Base-by-base conservation (phyloP, 805 yeast genomes). In the Komagataella mondaviorum region DNA sequence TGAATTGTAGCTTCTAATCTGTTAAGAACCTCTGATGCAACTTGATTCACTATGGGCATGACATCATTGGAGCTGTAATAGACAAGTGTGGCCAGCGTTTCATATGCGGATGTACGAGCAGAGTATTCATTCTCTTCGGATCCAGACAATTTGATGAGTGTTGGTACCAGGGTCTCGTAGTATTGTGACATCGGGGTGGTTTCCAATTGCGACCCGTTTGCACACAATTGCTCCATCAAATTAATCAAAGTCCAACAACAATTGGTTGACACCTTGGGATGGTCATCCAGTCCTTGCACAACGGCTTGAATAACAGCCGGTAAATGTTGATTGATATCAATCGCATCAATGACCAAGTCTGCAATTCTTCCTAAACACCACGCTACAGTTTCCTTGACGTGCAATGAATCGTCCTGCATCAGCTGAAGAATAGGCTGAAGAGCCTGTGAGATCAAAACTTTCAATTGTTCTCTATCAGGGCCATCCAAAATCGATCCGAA, bases 291-390 rank as follows among this genome's bases (percentile, higher is more conserved):
- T n/a, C 99, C 99, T 44, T 72, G 63, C 48, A 83, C 66, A 56
- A 93, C 76, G 0, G 96, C 93, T 51, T 76, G 73, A 52, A 93
- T 69, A 51, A 93, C 80, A 47, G 71, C 72, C 23, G 91, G 88
- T 55, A 93, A 73, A 63, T 83, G 83, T 4, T 69, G 65, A 47
- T 78, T 73, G 23, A 78, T 64, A 58, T 85, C 85, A 55, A 91
- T 81, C 4, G 95, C 88, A 50, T 78, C 86, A 55, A 86, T 77
- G 46, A 83, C 88, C 50, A 84, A 70, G 62, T 93, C 98, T 8
- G 97, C 95, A 59, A 93, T 88, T 67, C 96, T 81, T 53, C 99
- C 99, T 54, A 93, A 73, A 70, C 98, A 91, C 99, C 99, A 93
- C 3, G 98, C 95, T 39, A 89, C 96, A 1, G 99, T 90, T 63